Evolutionary conservation across 2,329 filamentous ascomycete species (phyloP).

Genomic region (Exophiala oligosperma): DNA sequence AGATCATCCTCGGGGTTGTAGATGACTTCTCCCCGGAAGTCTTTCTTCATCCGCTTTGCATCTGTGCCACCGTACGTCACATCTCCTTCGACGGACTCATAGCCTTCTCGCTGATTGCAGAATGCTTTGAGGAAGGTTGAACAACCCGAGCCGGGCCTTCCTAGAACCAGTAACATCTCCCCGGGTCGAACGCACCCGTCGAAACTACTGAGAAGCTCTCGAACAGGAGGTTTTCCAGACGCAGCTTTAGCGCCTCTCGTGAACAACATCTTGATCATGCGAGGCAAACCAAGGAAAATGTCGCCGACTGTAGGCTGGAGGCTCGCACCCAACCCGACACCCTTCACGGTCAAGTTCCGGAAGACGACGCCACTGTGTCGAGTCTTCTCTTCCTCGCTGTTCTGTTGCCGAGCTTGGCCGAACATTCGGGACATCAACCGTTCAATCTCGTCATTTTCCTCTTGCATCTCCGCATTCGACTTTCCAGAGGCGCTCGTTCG

Average conservation of each 20-base stretch:
- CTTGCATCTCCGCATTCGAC: slow-evolving; percentile 21
- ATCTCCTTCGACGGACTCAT: slow-evolving; percentile 56
- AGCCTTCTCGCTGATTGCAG: slow-evolving; percentile 64
- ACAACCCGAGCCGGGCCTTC: slow-evolving; percentile 68
- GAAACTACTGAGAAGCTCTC: slow-evolving; percentile 64
- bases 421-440: slow-evolving; percentile 69
- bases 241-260: slow-evolving; percentile 35
- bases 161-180: slow-evolving; percentile 70
- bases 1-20: slow-evolving; percentile 79
- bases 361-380: slow-evolving; percentile 70
- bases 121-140: slow-evolving; percentile 71
- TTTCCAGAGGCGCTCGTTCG: slow-evolving; percentile 21
- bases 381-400: slow-evolving; percentile 70
- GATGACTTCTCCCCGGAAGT: slow-evolving; percentile 51
- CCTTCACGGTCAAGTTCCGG: slow-evolving; percentile 68
- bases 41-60: slow-evolving; percentile 51
- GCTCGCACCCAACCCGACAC: slow-evolving; percentile 65
- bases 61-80: slow-evolving; percentile 58
- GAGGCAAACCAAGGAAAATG: slow-evolving; percentile 52
- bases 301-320: slow-evolving; percentile 59
- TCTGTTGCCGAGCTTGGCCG: slow-evolving; percentile 61
- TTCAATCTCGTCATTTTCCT: slow-evolving; percentile 28
- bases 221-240: slow-evolving; percentile 51
- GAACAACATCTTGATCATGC: slow-evolving; percentile 48
- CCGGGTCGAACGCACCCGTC: slow-evolving; percentile 71